Base-by-base conservation (phyloP, 2,329 filamentous ascomycete species). In the Pseudocercospora ulei region DNA sequence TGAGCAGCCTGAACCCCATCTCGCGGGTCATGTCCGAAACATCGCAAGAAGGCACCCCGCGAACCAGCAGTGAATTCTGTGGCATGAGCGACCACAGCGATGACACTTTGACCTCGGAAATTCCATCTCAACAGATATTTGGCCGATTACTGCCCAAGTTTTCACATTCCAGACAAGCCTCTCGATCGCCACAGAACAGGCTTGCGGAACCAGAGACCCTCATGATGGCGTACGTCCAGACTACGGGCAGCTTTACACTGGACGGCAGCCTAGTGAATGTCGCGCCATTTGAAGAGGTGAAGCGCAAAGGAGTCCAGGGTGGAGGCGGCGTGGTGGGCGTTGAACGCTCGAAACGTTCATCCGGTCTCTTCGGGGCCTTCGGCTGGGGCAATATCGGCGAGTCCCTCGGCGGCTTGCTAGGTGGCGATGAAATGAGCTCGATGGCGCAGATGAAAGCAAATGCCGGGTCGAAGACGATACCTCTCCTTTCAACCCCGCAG, bases 201-300 rank as follows among this genome's bases (percentile, higher is more conserved):
- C 64, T 64, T 65, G 55, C 68, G 65, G 59, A 68, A 24, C 77
- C 83, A 0, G 87, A 96, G 58, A 79, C 80, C 1, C 65, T 98
- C 38, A 92, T 98, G 77, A 98, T 98, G 90, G 90, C 87, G 0
- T 98, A 93, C 62, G 88, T 84, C 2, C 90, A 98, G 54, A 76
- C 96, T 2, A 82, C 85, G 61, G 90, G 90, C 3, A 87, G 83
- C 0, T 98, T 98, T 53, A 85, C 78, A 0, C 65, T 98, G 4
- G 90, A 98, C 56, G 86, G 86, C 0, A 94, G 90, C 1, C 66
- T 98, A 13, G 78, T 98, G 43, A 88, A 92, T 53, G 78, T 92
- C 24, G 77, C 77, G 0, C 83, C 83, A 0, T 98, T 98, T 54
- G 90, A 98, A 57, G 84, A 92, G 54, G 87, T 96, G 24, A 98